Conservation (phyloP, 768 basidiomycete species). For the Coprinopsis sp. region DNA sequence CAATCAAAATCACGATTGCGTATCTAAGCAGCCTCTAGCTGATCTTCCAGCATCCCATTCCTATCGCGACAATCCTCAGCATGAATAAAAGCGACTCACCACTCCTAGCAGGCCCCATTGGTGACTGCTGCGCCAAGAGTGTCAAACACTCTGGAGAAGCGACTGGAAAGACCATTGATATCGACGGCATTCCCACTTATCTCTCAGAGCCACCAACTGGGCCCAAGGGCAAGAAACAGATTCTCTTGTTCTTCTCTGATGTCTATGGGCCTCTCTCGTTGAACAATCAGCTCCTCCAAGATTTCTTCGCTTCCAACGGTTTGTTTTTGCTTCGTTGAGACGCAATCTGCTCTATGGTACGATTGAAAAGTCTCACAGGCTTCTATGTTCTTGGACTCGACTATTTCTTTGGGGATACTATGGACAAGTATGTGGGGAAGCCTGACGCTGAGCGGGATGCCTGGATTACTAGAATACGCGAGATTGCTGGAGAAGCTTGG, state of each 20-base stretch:
- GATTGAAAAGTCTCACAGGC: constrained; percentile 30
- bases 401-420: constrained; percentile 58
- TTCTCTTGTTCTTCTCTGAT: constrained; percentile 57
- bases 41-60: too few species aligned
- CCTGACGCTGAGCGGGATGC: constrained; percentile 32
- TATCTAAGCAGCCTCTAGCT: too few species aligned
- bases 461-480: constrained; percentile 37
- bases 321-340: not conserved
- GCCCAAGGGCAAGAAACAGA: constrained; percentile 27
- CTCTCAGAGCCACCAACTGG: constrained; percentile 39
- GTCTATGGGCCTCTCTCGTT: constrained; percentile 55
- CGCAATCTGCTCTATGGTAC: not conserved
- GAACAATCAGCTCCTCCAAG: constrained; percentile 57
- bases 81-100: too few species aligned
- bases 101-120: constrained; percentile 39
- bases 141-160: constrained; percentile 51
- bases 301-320: constrained; percentile 63
- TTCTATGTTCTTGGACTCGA: constrained; percentile 57
- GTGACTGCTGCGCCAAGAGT: constrained; percentile 49
- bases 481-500: constrained; percentile 33
- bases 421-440: constrained; percentile 36
- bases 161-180: constrained; percentile 33
- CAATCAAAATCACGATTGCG: too few species aligned
- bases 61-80: too few species aligned
- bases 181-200: constrained; percentile 49